Conservation (phyloP, 305 asterid genomes). For the Euphrasia arctica region DNA sequence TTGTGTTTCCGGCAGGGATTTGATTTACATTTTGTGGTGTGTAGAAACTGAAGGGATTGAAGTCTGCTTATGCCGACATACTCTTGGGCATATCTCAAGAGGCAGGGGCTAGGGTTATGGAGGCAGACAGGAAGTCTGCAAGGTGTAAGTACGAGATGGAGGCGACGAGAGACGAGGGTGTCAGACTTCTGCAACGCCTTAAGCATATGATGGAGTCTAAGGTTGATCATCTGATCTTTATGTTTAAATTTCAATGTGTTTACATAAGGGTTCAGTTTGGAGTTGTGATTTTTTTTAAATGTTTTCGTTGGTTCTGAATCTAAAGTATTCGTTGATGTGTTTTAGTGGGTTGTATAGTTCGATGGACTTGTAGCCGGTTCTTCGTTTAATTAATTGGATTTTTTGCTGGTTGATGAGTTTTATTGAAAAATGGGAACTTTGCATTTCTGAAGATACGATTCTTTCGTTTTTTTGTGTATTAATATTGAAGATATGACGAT, state of each 20-base stretch:
- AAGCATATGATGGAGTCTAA: conserved; percentile 81
- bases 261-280: conserved; percentile 9
- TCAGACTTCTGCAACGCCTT: conserved; percentile 64
- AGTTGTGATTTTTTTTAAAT: conserved; percentile 1
- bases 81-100: conserved; percentile 72
- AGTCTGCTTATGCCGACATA: conserved; percentile 82
- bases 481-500: not conserved
- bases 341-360: not conserved
- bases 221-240: conserved; percentile 37
- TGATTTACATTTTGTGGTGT: conserved; percentile 20
- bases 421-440: conserved; percentile 9
- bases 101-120: conserved; percentile 77
- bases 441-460: not conserved
- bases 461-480: no score
- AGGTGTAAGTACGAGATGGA: conserved; percentile 63
- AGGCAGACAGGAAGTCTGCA: conserved; percentile 58
- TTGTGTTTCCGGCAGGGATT: conserved; percentile 9
- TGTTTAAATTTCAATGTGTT: not conserved
- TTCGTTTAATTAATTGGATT: no score
- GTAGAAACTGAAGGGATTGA: conserved; percentile 67
- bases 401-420: not conserved
- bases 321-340: conserved; percentile 15
- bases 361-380: no score
- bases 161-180: conserved; percentile 65
- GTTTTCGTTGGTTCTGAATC: conserved; percentile 2